Evolutionary conservation across 169 alveolate species (phyloP).

Genomic region (Amoebophrya sp.): DNA sequence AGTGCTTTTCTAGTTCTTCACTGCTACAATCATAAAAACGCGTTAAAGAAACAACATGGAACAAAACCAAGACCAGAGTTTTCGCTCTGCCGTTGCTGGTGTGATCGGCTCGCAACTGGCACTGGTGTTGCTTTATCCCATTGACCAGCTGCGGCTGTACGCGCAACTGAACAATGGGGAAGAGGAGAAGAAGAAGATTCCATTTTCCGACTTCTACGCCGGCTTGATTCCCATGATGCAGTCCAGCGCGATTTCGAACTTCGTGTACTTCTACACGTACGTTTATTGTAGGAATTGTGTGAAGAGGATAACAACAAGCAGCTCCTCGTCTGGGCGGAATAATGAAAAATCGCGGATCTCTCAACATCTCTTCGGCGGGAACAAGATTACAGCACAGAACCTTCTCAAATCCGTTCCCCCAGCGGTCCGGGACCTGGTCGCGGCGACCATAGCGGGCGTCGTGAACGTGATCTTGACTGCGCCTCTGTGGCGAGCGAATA

Average conservation of each 20-base stretch:
- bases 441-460: neutral
- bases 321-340: too few species aligned
- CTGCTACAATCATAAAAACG: too few species aligned
- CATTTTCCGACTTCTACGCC: neutral
- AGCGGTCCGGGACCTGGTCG: neutral
- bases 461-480: neutral
- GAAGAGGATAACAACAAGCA: too few species aligned
- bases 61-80: too few species aligned
- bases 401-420: neutral
- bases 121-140: neutral
- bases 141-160: neutral
- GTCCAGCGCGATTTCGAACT: neutral
- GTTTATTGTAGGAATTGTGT: too few species aligned
- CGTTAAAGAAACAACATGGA: too few species aligned
- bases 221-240: neutral
- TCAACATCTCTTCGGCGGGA: too few species aligned
- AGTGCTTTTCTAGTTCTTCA: too few species aligned
- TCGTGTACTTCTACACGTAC: neutral
- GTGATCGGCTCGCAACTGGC: neutral
- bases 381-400: neutral
- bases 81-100: neutral
- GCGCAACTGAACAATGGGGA: too few species aligned
- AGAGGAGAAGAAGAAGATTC: too few species aligned
- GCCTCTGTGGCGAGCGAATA: neutral
- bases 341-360: neutral